Base-by-base conservation (phyloP, 225 moss, liverwort and hornwort species). In the Sphagnum contortum region DNA sequence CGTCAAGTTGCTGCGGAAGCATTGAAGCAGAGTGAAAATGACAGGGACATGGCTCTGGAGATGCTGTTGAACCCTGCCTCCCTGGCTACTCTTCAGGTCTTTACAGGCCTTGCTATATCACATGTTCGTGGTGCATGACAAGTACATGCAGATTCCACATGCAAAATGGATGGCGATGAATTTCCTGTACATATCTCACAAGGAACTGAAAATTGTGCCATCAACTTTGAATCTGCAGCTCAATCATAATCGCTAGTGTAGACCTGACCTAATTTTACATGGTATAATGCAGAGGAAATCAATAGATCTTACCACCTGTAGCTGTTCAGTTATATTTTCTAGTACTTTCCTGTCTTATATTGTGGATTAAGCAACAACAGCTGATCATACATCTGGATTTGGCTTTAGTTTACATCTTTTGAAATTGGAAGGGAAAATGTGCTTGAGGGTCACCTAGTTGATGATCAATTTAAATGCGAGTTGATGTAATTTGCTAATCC, bases 1-100 rank as follows among this genome's bases (percentile, higher is more conserved):
- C 75, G 80, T 71, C 76, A 61, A 57, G 63, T 90, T 66, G 80
- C 87, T 70, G 96, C 87, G 62, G 96, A 96, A 75, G 92, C 88
- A 49, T 69, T 92, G 63, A 92, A 87, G 71, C 92, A 90, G 77
- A 79, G 85, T 77, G 90, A 92, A 66, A 96, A 96, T 55, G 66
- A 87, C 62, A 81, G 75, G 65, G 89, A 96, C 72, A 51, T 78
- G 69, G 92, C 96, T 71, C 65, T 96, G 70, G 92, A 96, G 59
- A 80, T 92, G 79, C 75, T 96, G 81, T 84, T 84, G 71, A 78
- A 96, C 70, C 81, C 92, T 64, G 79, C 80, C 44, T 66, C 88
- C 54, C 86, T 81, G 71, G 76, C 80, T 57, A 80, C 92, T 64
- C 81, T 96, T 70, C 85, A 91, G 87, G 90, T 94, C 46, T 49